A percentile compares a stretch with the other conserved stretches of the same genome.
These are phyloP conservation scores for Boechera retrofracta DNA, from an alignment of 345 rosid genomes.

Conservation along the genomic window DNA sequence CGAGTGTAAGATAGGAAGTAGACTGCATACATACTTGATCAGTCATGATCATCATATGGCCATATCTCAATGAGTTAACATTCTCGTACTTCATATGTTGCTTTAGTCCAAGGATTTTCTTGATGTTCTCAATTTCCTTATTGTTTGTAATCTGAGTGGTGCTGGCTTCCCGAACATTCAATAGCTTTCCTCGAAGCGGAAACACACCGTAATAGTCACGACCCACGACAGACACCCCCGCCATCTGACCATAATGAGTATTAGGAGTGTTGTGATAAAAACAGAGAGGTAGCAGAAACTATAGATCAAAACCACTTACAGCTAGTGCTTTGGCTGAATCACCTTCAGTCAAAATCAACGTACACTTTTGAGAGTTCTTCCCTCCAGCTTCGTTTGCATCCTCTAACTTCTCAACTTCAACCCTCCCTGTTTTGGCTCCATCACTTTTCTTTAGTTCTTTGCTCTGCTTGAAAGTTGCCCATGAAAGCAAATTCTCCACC, in stretches of 20 bases:
- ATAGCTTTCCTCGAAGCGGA: slow-evolving; percentile 90
- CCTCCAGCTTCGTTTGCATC: slow-evolving; percentile 97
- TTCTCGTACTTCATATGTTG: slow-evolving; percentile 71
- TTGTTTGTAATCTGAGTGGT: slow-evolving; percentile 80
- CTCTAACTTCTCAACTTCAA: slow-evolving; percentile 76
- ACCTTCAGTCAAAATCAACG: slow-evolving; percentile 97
- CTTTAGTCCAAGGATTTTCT: slow-evolving; percentile 95
- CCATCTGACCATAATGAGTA: slow-evolving; percentile 54
- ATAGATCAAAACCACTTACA: slow-evolving; percentile 52
- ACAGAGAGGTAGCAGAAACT: not conserved
- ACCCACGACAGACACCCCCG: slow-evolving; percentile 73
- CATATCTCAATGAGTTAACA: slow-evolving; percentile 93
- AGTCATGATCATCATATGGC: slow-evolving; percentile 98
- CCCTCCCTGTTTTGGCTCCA: slow-evolving; percentile 71
- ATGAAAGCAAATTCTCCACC: slow-evolving; percentile 75
- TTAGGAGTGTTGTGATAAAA: slow-evolving; percentile 25
- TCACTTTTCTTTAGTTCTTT: slow-evolving; percentile 94
- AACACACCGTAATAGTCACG: slow-evolving; percentile 83
- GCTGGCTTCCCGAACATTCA: slow-evolving; percentile 96
- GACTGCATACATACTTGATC: slow-evolving; percentile 66
- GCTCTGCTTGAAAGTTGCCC: slow-evolving; percentile 88
- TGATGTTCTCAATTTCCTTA: slow-evolving; percentile 79
- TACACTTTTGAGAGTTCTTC: slow-evolving; percentile 71
- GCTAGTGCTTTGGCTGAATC: slow-evolving; percentile 98
- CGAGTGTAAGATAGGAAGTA: not conserved